Base-by-base conservation (phyloP, 2,329 filamentous ascomycete genomes). In the Teratosphaeria gauchensis region DNA sequence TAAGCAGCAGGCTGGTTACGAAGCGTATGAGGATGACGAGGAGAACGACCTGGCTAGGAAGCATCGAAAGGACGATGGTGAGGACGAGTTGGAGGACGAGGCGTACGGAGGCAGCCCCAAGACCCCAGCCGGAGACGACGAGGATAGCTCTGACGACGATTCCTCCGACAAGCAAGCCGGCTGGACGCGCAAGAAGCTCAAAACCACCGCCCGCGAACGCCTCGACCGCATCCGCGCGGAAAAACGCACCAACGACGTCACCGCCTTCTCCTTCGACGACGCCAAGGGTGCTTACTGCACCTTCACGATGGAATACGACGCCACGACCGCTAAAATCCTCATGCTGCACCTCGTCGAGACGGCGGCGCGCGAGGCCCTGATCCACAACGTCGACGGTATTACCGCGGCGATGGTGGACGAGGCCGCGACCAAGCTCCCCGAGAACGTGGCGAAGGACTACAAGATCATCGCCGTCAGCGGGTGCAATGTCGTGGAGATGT, bases 11-110 rank as follows among this genome's bases (percentile, higher is more conserved):
- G 89, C 87, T 32, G 86, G 92, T 2, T 94, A 90, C 14, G 97
- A 96, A 66, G 92, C 90, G 46, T 89, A 87, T 35, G 95, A 95
- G 53, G 94, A 97, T 69, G 92, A 96, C 4, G 92, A 92, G 3
- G 94, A 97, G 69, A 83, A 90, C 64, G 85, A 82, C 38, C 84
- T 95, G 57, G 85, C 87, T 66, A 77, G 78, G 56, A 80, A 82
- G 59, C 81, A 87, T 68, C 78, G 77, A 33, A 84, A 86, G 56
- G 83, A 84, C 21, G 81, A 81, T 2, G 80, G 84, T 38, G 84
- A 87, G 56, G 76, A 78, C 58, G 84, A 84, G 31, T 79, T 80
- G 2, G 81, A 85, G 54, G 84, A 87, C 58, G 79, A 81, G 62
- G 74, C 76, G 8, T 77, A 80, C 57, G 77, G 77, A 33, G 76